phyloP scores from a whole-genome alignment of 73 alveolate genomes.

The Symbiodinium natans region DNA sequence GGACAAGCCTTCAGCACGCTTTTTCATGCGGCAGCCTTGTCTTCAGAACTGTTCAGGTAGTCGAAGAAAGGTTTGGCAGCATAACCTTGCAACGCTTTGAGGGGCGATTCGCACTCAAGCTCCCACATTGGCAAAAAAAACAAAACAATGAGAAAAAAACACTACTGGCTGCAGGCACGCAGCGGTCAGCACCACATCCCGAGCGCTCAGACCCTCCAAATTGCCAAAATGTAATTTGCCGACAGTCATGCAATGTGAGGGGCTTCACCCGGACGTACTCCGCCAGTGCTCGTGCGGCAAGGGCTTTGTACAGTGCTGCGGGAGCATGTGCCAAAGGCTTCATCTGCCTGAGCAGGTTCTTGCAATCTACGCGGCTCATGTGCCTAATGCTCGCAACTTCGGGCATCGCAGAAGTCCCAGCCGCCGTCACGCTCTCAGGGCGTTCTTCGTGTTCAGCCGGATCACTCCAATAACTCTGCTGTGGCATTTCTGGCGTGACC shows the following conservation, averaged over 20 bases:
- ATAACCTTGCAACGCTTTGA: conserved; percentile 8
- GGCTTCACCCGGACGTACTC: conserved; percentile 41
- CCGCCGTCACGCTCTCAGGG: neutral
- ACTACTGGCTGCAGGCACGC: neutral
- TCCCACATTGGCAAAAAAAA: too few species aligned
- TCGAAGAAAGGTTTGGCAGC: conserved; percentile 57
- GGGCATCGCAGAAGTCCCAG: neutral
- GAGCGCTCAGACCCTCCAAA: conserved; percentile 16
- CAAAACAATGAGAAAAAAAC: neutral
- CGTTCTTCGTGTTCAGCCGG: neutral
- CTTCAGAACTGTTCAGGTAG: conserved; percentile 6
- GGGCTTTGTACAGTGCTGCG: conserved; percentile 32
- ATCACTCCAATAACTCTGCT: neutral
- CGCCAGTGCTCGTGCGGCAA: conserved; percentile 50
- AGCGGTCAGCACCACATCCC: conserved; percentile 31
- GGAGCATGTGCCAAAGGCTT: conserved; percentile 58
- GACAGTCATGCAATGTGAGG: conserved; percentile 20
- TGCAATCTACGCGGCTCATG: conserved; percentile 45
- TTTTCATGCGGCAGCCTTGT: neutral
- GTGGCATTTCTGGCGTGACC: neutral
- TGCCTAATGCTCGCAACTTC: conserved; percentile 36
- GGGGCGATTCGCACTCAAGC: neutral
- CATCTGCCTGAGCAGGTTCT: conserved; percentile 48
- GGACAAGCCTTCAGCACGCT: neutral
- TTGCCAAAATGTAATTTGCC: conserved; percentile 70